phyloP scores from a whole-genome alignment of 2,329 filamentous ascomycete species.

The Penicillium sclerotiorum region DNA sequence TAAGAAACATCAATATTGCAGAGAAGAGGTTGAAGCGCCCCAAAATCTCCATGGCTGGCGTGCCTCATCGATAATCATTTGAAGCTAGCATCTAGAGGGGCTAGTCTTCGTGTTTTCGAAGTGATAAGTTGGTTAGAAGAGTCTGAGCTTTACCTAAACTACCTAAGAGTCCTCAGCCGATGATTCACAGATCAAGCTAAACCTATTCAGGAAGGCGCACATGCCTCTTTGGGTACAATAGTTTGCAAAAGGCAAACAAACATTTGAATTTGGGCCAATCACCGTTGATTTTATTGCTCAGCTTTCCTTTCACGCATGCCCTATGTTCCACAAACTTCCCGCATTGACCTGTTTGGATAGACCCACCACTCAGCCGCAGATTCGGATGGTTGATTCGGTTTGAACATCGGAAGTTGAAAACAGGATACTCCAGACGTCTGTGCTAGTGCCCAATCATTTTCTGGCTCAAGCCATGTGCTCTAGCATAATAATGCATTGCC shows the following conservation, averaged over 20 bases:
- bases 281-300: not conserved
- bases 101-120: no score
- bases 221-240: no score
- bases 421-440: not conserved
- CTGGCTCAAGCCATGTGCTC: not conserved
- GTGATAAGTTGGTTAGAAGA: no score
- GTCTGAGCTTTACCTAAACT: no score
- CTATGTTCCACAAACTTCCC: not conserved
- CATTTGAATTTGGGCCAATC: not conserved
- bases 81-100: no score
- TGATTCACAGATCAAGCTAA: no score
- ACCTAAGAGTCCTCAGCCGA: no score
- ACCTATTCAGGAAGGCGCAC: no score
- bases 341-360: not conserved
- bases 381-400: not conserved
- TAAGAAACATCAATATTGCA: no score
- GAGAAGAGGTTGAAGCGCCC: no score
- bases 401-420: not conserved
- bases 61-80: no score
- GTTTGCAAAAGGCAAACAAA: not conserved
- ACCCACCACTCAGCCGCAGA: not conserved
- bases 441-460: not conserved
- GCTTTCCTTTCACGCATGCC: not conserved
- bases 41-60: no score
- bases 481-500: not conserved